Conservation (phyloP, 352 stramenopile genomes). For the Pythium brachiatum region DNA sequence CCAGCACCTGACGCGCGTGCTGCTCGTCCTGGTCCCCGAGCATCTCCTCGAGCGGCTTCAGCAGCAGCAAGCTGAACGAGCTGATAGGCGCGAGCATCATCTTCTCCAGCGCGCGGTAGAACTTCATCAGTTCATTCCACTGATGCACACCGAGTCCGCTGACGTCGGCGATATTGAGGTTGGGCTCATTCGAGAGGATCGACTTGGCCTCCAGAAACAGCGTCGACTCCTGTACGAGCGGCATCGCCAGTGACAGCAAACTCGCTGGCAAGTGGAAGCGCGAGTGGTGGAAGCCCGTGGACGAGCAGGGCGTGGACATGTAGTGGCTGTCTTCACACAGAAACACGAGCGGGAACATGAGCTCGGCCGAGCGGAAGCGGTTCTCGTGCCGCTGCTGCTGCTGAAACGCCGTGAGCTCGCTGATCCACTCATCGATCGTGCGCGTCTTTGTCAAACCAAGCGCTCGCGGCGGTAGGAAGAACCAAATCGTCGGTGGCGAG, state of each 20-base stretch:
- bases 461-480: constrained; percentile 52
- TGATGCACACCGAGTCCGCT: constrained; percentile 42
- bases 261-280: constrained; percentile 36
- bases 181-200: constrained; percentile 30
- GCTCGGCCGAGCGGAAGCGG: constrained; percentile 22
- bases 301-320: constrained; percentile 22
- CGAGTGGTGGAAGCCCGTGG: constrained; percentile 25
- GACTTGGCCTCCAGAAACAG: constrained; percentile 58
- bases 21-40: constrained; percentile 32
- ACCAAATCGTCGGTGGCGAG: constrained; percentile 55
- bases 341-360: constrained; percentile 58
- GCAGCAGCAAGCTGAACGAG: constrained; percentile 47
- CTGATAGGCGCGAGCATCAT: constrained; percentile 51
- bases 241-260: constrained; percentile 54
- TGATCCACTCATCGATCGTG: constrained; percentile 48
- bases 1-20: constrained; percentile 44
- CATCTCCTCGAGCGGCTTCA: constrained; percentile 53
- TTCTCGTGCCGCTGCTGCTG: constrained; percentile 22
- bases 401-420: constrained; percentile 35
- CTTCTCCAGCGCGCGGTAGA: constrained; percentile 56
- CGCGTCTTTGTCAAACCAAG: constrained; percentile 34
- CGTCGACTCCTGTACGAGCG: constrained; percentile 62
- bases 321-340: constrained; percentile 49
- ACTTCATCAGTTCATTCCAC: constrained; percentile 51
- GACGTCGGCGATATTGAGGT: constrained; percentile 31